These are phyloP conservation scores for Cavenderia fasciculata DNA, from an alignment of 78 protist genomes.

Conservation along the genomic window DNA sequence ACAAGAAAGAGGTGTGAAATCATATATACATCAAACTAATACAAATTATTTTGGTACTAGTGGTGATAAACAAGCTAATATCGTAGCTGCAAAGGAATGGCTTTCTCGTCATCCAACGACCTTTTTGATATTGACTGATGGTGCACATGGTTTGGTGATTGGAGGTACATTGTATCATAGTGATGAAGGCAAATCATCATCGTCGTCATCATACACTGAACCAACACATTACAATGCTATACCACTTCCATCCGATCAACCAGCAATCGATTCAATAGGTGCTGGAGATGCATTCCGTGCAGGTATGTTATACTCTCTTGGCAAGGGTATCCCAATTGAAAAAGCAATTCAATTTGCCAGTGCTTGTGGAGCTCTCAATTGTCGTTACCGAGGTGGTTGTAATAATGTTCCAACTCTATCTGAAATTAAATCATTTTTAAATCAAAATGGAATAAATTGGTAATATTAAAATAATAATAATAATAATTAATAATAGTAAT, in stretches of 20 bases:
- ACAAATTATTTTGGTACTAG: constrained; percentile 20
- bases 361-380: constrained; percentile 34
- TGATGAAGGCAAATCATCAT: background rate
- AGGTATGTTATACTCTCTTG: constrained; percentile 17
- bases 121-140: constrained; percentile 46
- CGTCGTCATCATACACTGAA: too few relatives aligned
- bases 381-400: constrained; percentile 10
- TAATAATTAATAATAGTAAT: too few relatives aligned
- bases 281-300: constrained; percentile 70
- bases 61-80: background rate
- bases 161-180: constrained; percentile 13
- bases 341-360: constrained; percentile 12
- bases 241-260: background rate
- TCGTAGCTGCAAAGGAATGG: background rate
- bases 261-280: constrained; percentile 24
- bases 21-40: constrained; percentile 16
- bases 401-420: background rate
- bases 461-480: too few relatives aligned
- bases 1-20: background rate
- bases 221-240: too few relatives aligned
- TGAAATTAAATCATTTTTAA: constrained; percentile 11
- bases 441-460: too few relatives aligned
- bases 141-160: constrained; percentile 38
- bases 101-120: background rate
- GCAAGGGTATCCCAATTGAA: background rate